phyloP scores from a whole-genome alignment of 2,329 filamentous ascomycete genomes.

The Curvularia sp. region DNA sequence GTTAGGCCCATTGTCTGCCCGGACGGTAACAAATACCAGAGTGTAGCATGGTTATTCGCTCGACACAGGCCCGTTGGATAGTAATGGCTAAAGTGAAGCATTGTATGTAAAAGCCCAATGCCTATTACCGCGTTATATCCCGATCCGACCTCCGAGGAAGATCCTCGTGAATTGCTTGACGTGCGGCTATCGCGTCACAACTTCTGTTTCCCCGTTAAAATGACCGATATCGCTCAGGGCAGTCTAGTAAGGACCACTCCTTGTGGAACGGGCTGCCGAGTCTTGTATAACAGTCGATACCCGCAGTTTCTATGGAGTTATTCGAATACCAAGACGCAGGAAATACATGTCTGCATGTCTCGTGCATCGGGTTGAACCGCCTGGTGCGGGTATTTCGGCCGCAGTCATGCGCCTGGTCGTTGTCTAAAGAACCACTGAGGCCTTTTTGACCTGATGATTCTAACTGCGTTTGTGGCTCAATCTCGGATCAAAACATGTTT shows the following conservation, averaged over 20 bases:
- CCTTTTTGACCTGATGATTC: conserved; percentile 12
- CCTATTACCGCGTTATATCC: neutral
- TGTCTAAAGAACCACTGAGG: neutral
- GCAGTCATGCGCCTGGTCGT: conserved; percentile 2
- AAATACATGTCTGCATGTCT: neutral
- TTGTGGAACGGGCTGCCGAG: neutral
- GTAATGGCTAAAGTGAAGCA: neutral
- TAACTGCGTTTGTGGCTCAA: conserved; percentile 15
- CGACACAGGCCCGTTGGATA: neutral
- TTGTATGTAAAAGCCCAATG: neutral
- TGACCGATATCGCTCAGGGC: neutral
- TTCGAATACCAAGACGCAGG: neutral
- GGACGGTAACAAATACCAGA: neutral
- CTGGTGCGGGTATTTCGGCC: neutral
- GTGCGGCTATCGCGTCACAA: neutral
- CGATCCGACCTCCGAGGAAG: neutral
- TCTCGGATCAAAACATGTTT: conserved; percentile 14
- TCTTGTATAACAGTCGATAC: neutral
- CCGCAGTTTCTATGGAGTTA: neutral
- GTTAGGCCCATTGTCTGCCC: neutral
- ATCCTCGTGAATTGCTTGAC: neutral
- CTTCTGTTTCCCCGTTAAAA: neutral
- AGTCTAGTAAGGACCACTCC: neutral
- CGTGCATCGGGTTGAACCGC: neutral
- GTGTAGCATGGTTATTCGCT: neutral